phyloP scores from a whole-genome alignment of 2,329 filamentous ascomycete genomes.

The Parastagonospora nodorum region DNA sequence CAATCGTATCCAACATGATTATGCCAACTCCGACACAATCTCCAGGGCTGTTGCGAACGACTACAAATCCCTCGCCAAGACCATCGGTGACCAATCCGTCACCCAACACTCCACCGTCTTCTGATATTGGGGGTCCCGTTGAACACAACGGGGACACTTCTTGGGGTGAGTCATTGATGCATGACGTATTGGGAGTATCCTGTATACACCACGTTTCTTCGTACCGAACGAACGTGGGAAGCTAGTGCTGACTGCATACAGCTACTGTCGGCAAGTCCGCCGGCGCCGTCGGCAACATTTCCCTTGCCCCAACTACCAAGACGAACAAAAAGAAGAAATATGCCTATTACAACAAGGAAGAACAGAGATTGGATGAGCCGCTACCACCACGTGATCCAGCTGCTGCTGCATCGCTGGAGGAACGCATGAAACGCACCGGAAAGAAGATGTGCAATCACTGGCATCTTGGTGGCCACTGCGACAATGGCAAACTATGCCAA shows the following conservation, averaged over 20 bases:
- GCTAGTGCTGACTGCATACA: conserved; percentile 27
- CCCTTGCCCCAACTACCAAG: conserved; percentile 40
- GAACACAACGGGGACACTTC: conserved; percentile 23
- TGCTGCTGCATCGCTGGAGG: conserved; percentile 31
- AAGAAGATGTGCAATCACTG: conserved; percentile 44
- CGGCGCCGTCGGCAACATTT: conserved; percentile 42
- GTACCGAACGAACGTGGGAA: too few relatives aligned
- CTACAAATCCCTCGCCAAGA: conserved; percentile 19
- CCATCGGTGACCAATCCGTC: conserved; percentile 16
- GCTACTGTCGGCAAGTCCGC: conserved; percentile 50
- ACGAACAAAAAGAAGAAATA: conserved; percentile 38
- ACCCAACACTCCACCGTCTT: conserved; percentile 27
- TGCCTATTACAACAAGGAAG: conserved; percentile 50
- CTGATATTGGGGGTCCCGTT: conserved; percentile 12
- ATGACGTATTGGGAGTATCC: too few relatives aligned
- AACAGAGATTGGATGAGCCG: conserved; percentile 49
- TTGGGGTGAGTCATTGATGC: conserved; percentile 15
- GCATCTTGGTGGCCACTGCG: conserved; percentile 46
- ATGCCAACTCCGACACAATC: background rate
- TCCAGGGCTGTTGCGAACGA: conserved; percentile 18
- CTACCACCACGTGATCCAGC: conserved; percentile 40
- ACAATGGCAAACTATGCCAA: conserved; percentile 48
- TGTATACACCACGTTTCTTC: background rate
- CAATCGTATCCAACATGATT: background rate
- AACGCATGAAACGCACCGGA: conserved; percentile 35